Conservation (phyloP, 2,329 filamentous ascomycete genomes). For the Exophiala oligosperma region DNA sequence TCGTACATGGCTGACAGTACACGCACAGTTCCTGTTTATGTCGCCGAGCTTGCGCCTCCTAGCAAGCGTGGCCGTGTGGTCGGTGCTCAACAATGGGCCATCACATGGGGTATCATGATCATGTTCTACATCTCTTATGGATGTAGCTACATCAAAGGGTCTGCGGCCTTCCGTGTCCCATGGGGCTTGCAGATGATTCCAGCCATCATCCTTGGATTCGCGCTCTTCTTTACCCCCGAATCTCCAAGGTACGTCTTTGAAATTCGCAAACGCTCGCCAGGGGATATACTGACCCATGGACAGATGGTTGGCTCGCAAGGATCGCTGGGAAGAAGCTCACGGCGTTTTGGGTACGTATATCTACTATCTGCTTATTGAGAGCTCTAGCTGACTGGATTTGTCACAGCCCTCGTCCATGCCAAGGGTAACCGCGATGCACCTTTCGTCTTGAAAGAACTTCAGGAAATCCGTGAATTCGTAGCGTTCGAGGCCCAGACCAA, state of each 20-base stretch:
- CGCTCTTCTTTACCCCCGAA: constrained; percentile 62
- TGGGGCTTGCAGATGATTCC: constrained; percentile 67
- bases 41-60: constrained; percentile 64
- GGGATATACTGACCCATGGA: constrained; percentile 45
- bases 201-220: constrained; percentile 57
- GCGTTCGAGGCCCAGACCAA: constrained; percentile 71
- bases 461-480: constrained; percentile 71
- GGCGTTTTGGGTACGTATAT: constrained; percentile 42
- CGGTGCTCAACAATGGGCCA: constrained; percentile 71
- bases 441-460: constrained; percentile 67
- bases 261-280: not conserved
- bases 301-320: constrained; percentile 63
- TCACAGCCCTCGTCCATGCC: constrained; percentile 56
- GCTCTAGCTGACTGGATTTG: not conserved
- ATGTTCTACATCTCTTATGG: constrained; percentile 60
- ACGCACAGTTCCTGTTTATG: constrained; percentile 62
- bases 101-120: constrained; percentile 68
- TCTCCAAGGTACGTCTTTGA: constrained; percentile 65
- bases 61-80: constrained; percentile 62
- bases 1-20: constrained; percentile 54
- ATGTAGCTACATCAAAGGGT: constrained; percentile 59
- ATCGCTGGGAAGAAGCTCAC: constrained; percentile 57
- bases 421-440: constrained; percentile 64
- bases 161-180: constrained; percentile 62
- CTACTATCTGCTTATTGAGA: not conserved